Evolutionary conservation across 768 basidiomycete species (phyloP), one percentile per base, ranked within the genome.

Genomic region (Jaapia argillacea): DNA sequence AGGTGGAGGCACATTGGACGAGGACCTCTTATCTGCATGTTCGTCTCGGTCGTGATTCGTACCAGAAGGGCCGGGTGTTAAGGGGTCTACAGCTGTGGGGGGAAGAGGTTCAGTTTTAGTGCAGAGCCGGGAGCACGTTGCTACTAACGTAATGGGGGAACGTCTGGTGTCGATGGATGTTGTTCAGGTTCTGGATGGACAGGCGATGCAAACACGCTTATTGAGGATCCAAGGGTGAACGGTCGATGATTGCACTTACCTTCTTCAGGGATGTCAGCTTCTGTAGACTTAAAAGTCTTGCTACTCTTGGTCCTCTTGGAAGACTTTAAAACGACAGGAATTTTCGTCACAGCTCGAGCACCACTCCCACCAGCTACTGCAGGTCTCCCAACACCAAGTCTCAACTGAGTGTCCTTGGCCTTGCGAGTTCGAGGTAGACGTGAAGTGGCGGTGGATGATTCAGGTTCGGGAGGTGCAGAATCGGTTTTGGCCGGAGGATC

Each of bases 311-410:
- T 59, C 48, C 72, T 69, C 54, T 65, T 75, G 6, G 54, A n/a
- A n/a, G 28, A 33, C 28, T 33, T 33, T 10, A 16, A 33, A 33
- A 16, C 28, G 16, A 10, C 16, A 33, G 28, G 16, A 16, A 16
- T 16, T 56, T 72, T 81, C 5, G 83, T 85, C 21, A 82, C 62
- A 31, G 69, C 62, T 43, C 85, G 74, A 20, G 85, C 71, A 14
- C 85, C 84, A 14, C 64, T 60, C 21, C 84, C 84, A 22, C 83
- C 85, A 24, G 72, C 81, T 14, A 68, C 65, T 5, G 68, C 66
- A 6, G 85, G 85, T 51, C 79, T 70, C 2, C 85, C 85, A 12
- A 85, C 76, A 41, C 86, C 86, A 14, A 88, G 68, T 48, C 67
- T 68, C 33, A 70, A 73, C 58, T 85, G 85, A 3, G 75, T 69